Evolutionary conservation across 164 flowering plant genomes (phyloP).

Genomic region (Hamamelis virginiana): DNA sequence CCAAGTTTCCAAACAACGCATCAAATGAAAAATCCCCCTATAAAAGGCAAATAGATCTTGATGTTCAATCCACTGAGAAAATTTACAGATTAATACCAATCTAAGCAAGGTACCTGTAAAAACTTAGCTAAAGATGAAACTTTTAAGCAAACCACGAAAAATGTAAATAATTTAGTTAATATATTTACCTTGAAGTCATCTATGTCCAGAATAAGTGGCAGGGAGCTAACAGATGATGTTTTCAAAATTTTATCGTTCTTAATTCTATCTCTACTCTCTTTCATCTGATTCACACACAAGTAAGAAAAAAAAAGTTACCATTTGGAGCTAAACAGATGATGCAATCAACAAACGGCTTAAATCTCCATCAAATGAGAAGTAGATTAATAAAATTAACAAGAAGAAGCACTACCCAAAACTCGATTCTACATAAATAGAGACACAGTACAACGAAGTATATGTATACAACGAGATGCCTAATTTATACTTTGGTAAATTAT

Average conservation of each 20-base stretch:
- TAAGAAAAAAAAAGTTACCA: slow-evolving; percentile 6
- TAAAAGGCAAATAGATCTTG: slow-evolving; percentile 10
- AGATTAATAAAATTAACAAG: neutral
- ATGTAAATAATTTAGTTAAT: too few relatives aligned
- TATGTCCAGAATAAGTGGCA: slow-evolving; percentile 79
- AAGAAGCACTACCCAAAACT: neutral
- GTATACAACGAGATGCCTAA: neutral
- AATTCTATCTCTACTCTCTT: slow-evolving; percentile 53
- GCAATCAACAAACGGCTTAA: neutral
- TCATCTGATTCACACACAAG: slow-evolving; percentile 58
- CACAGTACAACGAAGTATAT: neutral
- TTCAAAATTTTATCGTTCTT: slow-evolving; percentile 32
- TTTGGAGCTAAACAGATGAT: slow-evolving; percentile 8
- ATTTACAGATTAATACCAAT: neutral
- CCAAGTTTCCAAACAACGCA: slow-evolving; percentile 92
- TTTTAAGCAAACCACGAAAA: neutral
- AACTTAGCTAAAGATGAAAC: neutral
- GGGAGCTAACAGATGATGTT: slow-evolving; percentile 46
- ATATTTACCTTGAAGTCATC: slow-evolving; percentile 87
- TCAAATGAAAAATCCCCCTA: slow-evolving; percentile 98
- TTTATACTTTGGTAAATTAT: too few relatives aligned
- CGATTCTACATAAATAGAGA: neutral
- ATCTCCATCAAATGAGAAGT: slow-evolving; percentile 10
- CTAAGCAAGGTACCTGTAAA: neutral
- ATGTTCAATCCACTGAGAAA: neutral